Evolutionary conservation across 2,329 filamentous ascomycete species (phyloP).

Genomic region (Pyricularia grisea): DNA sequence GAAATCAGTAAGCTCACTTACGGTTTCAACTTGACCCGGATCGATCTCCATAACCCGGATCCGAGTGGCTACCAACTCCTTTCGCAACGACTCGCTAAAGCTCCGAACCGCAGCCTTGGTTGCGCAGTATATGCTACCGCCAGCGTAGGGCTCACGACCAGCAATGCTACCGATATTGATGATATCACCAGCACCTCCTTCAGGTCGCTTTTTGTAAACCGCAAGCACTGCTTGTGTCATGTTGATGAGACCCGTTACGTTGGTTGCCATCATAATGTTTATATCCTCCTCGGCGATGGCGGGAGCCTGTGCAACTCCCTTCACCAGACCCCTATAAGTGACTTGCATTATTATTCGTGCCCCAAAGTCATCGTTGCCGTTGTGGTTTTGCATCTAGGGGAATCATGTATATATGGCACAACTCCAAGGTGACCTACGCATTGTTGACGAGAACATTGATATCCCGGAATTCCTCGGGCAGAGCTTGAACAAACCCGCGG

Average conservation of each 20-base stretch:
- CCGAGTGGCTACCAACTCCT: conserved; percentile 70
- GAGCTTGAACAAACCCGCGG: conserved; percentile 55
- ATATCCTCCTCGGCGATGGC: conserved; percentile 77
- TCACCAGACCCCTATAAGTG: conserved; percentile 65
- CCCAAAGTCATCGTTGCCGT: neutral
- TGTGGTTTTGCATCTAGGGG: neutral
- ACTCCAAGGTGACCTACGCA: conserved; percentile 52
- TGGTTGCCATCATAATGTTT: conserved; percentile 80
- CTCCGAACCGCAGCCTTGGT: conserved; percentile 81
- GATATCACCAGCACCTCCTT: conserved; percentile 80
- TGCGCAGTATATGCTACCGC: conserved; percentile 86
- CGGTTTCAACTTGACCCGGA: conserved; percentile 86
- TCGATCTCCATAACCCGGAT: conserved; percentile 84
- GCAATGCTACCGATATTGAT: conserved; percentile 92
- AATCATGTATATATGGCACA: neutral
- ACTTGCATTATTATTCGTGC: neutral
- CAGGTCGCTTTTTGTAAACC: conserved; percentile 65
- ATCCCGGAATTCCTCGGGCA: conserved; percentile 75
- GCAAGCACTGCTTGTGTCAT: conserved; percentile 89
- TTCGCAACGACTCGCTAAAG: conserved; percentile 75
- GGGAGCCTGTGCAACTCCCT: conserved; percentile 77
- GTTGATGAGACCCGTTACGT: conserved; percentile 90
- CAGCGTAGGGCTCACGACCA: conserved; percentile 76
- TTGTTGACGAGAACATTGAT: conserved; percentile 93
- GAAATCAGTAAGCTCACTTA: conserved; percentile 21